Base-by-base conservation (phyloP, 2,329 filamentous ascomycete genomes). In the Aspergillus sergii region DNA sequence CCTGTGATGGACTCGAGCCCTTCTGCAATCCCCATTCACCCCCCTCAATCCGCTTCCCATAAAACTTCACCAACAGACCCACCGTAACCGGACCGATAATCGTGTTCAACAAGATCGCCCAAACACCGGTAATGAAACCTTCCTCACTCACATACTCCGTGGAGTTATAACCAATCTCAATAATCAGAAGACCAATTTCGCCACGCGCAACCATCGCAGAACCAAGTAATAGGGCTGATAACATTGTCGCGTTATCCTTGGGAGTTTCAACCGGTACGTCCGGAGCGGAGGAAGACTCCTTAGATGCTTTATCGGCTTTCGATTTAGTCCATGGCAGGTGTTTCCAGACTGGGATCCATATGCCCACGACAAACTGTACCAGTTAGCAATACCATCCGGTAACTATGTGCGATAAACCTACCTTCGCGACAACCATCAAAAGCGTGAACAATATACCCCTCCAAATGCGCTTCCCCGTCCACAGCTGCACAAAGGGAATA, bases 61-160 rank as follows among this genome's bases (percentile, higher is more conserved):
- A 68, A 12, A 64, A 64, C 43, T 68, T 70, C 43, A 73, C 71
- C 34, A 74, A 56, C 11, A 73, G 39, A 4, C 73, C 73, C 6
- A 75, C 73, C 0, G 61, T 60, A 4, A 73, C 67, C 7, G 74
- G 72, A 3, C 71, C 72, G 26, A 75, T 68, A 10, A 76, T 75
- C 4, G 74, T 76, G 48, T 76, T 76, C 1, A 76, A 60, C 12
- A 76, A 64, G 46, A 76, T 76, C 0, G 74, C 74, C 74, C 74
- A 76, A 0, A 76, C 69, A 0, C 66, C 72, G 14, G 73, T 72
- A 32, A 72, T 70, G 28, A 73, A 73, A 0, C 67, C 71, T 0
- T 71, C 71, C 21, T 73, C 64, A 30, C 83, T 79, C 23, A 84
- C 80, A 1, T 81, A 80, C 36, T 75, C 73, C 2, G 73, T 74